These are phyloP conservation scores for Bremia lactucae DNA, from an alignment of 352 stramenopile genomes.

Conservation along the genomic window DNA sequence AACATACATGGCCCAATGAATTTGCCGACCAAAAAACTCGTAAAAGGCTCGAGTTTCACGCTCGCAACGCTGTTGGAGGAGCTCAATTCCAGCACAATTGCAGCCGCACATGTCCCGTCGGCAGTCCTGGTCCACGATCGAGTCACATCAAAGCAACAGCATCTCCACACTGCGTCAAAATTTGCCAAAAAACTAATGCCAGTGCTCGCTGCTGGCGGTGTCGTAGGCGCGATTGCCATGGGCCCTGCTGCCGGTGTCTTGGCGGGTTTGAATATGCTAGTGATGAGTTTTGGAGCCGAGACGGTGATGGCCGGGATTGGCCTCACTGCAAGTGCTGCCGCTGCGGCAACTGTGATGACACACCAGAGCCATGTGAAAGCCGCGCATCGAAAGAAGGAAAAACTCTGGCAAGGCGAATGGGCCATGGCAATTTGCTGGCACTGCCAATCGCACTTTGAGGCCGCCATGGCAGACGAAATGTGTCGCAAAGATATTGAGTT, in stretches of 20 bases:
- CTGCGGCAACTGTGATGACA: conserved; percentile 40
- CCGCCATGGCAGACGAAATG: conserved; percentile 30
- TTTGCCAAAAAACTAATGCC: conserved; percentile 30
- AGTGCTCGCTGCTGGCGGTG: conserved; percentile 46
- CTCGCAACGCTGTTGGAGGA: conserved; percentile 29
- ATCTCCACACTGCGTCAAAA: conserved; percentile 16
- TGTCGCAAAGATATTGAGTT: conserved; percentile 54
- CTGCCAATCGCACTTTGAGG: conserved; percentile 38
- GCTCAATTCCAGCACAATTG: conserved; percentile 14
- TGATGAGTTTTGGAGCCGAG: conserved; percentile 40
- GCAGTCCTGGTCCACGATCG: not conserved
- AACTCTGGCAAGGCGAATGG: conserved; percentile 41
- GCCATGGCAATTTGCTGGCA: conserved; percentile 65
- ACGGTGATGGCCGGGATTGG: conserved; percentile 47
- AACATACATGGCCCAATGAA: no score
- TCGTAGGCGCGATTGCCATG: conserved; percentile 43
- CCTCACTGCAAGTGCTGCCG: conserved; percentile 41
- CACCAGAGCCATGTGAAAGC: conserved; percentile 40
- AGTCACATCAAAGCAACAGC: conserved; percentile 5
- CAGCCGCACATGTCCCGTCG: not conserved
- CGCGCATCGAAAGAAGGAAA: conserved; percentile 24
- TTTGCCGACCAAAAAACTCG: not conserved
- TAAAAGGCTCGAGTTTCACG: conserved; percentile 14
- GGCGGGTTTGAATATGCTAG: conserved; percentile 47
- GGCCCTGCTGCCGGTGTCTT: conserved; percentile 36